Percentiles rank a stretch among this genome's conserved stretches.
These are phyloP conservation scores for Phytophthora tubulina DNA, from an alignment of 352 stramenopile species.

Conservation along the genomic window DNA sequence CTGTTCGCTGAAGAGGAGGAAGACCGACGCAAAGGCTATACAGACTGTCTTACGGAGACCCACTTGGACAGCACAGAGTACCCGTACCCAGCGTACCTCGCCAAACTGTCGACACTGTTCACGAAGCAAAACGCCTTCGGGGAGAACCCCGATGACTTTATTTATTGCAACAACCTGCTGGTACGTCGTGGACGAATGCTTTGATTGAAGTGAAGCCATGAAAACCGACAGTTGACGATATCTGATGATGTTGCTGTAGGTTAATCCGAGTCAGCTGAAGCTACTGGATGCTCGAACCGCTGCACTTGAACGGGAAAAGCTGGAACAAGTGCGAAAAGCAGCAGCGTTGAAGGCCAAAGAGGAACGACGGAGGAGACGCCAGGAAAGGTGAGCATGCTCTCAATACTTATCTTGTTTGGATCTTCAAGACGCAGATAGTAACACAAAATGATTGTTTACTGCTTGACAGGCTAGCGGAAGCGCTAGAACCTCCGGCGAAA, in stretches of 20 bases:
- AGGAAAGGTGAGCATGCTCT: constrained; percentile 21
- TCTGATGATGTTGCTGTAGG: constrained; percentile 30
- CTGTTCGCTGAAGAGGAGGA: constrained; percentile 66
- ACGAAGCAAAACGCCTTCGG: constrained; percentile 71
- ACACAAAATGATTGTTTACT: background rate
- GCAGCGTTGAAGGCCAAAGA: constrained; percentile 43
- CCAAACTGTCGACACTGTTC: constrained; percentile 65
- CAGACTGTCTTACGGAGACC: constrained; percentile 61
- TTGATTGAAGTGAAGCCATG: constrained; percentile 1
- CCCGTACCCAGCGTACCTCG: constrained; percentile 66
- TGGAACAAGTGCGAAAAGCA: constrained; percentile 47
- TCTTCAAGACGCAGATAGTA: background rate
- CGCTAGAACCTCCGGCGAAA: constrained; percentile 48
- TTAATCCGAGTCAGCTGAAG: constrained; percentile 52
- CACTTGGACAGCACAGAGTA: constrained; percentile 58
- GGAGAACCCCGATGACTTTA: constrained; percentile 66
- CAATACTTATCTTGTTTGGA: background rate
- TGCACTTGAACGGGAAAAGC: constrained; percentile 50
- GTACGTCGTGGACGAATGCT: constrained; percentile 37
- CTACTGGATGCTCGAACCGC: constrained; percentile 54
- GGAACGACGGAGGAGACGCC: constrained; percentile 49
- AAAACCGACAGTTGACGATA: background rate
- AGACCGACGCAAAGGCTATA: constrained; percentile 51
- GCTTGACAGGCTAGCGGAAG: constrained; percentile 36
- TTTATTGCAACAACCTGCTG: constrained; percentile 85